Evolutionary conservation across 306 rosid genomes (phyloP).

Genomic region (barrel medic (Medicago truncatula)): DNA sequence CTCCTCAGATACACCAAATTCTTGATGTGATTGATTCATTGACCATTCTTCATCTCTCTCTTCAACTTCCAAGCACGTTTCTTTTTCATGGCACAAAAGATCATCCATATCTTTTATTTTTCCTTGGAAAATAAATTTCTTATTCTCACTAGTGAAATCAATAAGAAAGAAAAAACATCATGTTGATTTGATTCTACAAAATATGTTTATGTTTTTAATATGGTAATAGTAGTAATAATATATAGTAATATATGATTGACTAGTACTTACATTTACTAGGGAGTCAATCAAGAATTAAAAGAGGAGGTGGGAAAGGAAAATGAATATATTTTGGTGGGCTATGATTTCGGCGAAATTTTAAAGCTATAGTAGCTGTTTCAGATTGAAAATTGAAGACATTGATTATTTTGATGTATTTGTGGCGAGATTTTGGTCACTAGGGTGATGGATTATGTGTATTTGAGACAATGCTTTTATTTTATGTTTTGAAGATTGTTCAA

Average conservation of each 20-base stretch:
- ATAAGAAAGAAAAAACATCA: constrained; percentile 9
- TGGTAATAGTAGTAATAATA: neutral
- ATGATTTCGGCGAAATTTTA: neutral
- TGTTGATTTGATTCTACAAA: neutral
- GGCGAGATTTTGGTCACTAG: neutral
- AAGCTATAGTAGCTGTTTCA: neutral
- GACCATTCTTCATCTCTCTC: constrained; percentile 41
- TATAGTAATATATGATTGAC: neutral
- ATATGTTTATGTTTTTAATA: neutral
- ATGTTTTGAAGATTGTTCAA: neutral
- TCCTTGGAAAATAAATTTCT: neutral
- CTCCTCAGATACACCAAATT: constrained; percentile 51
- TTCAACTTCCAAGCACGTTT: constrained; percentile 43
- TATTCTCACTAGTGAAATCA: neutral
- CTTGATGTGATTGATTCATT: neutral
- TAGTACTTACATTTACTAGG: neutral
- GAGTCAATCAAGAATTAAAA: neutral
- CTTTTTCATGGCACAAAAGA: constrained; percentile 54
- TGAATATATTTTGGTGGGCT: neutral
- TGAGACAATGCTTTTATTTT: neutral
- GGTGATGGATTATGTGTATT: too few relatives aligned
- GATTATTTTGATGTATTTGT: neutral
- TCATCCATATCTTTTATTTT: constrained; percentile 45
- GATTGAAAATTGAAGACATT: neutral
- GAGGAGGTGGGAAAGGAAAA: neutral